Base-by-base conservation (phyloP, 1,139 yeast genomes). In the Geotrichum klebahnii region DNA sequence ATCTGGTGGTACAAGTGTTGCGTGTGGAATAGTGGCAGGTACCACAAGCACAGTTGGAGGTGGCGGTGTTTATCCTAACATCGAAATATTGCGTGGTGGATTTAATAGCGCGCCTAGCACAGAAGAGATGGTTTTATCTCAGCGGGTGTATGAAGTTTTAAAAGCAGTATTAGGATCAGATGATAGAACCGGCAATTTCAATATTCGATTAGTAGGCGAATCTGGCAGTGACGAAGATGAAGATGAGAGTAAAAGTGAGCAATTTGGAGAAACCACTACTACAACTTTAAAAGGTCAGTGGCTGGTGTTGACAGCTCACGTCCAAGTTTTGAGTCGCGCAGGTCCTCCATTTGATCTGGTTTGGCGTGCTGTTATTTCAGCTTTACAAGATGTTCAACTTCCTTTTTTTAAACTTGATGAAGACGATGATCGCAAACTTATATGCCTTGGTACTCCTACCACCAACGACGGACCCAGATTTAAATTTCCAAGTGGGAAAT, bases 81-180 rank as follows among this genome's bases (percentile, higher is more conserved):
- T 90, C 9, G 94, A 87, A 59, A 79, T 88, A 14, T 78, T 82
- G 51, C 73, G 94, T 3, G 53, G 53, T 1, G 53, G 53, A 10
- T 51, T 73, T 10, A 71, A 70, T 4, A 87, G 89, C 32, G 46
- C 92, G 2, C 97, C 97, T 20, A 82, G 94, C 1, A 89, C 83
- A 58, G 97, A 90, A 68, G 97, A 90, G 66, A 88, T 87, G 85
- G 80, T 79, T 28, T 63, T 86, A 31, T 80, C 95, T 2, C 95
- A 87, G 65, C 73, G 74, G 53, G 61, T 87, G 29, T 80, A 79
- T 60, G 87, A 86, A 58, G 52, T 62, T n/a, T 45, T 65, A 37
- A 47, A 34, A 50, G 75, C 12, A 73, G 73, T 45, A n/a, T n/a
- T n/a, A n/a, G n/a, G n/a, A n/a, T n/a, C n/a, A n/a, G n/a, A n/a